These are phyloP conservation scores for Stagonosporopsis vannaccii DNA, from an alignment of 2,329 filamentous ascomycete species.

Conservation along the genomic window DNA sequence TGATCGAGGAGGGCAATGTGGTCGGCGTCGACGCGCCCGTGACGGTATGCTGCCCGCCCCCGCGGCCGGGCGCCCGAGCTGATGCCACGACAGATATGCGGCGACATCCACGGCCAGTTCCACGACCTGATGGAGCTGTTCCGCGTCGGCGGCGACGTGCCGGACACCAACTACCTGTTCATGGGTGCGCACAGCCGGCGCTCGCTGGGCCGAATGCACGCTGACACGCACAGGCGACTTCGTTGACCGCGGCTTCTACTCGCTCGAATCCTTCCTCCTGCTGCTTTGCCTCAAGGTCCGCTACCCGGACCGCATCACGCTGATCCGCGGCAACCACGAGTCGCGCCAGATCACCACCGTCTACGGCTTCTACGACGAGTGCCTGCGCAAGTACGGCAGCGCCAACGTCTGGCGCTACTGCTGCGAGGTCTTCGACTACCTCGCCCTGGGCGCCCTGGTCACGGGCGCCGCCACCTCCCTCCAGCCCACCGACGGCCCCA, in stretches of 20 bases:
- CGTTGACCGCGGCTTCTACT: slow-evolving; percentile 97
- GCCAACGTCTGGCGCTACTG: slow-evolving; percentile 94
- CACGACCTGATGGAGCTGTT: slow-evolving; percentile 98
- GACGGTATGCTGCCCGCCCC: slow-evolving; percentile 67
- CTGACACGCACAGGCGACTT: slow-evolving; percentile 74
- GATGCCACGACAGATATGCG: slow-evolving; percentile 60
- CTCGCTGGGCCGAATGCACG: not conserved
- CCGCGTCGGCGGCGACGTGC: slow-evolving; percentile 89
- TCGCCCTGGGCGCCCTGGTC: slow-evolving; percentile 87
- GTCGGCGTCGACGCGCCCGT: slow-evolving; percentile 94
- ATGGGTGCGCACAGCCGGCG: slow-evolving; percentile 71
- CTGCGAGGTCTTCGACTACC: slow-evolving; percentile 97
- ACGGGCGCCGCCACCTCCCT: slow-evolving; percentile 78
- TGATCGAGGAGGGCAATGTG: slow-evolving; percentile 98
- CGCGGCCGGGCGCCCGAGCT: not conserved
- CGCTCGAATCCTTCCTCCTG: slow-evolving; percentile 93
- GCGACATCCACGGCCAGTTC: slow-evolving; percentile 96
- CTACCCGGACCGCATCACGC: slow-evolving; percentile 95
- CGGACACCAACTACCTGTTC: slow-evolving; percentile 95
- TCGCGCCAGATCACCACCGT: slow-evolving; percentile 97
- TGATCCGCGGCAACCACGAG: slow-evolving; percentile 95
- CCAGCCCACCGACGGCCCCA: slow-evolving; percentile 65
- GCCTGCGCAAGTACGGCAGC: slow-evolving; percentile 91
- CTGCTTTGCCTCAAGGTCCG: slow-evolving; percentile 95
- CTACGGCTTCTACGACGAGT: slow-evolving; percentile 98